Conservation (phyloP, 768 basidiomycete genomes). For the Rhodocollybia butyracea region DNA sequence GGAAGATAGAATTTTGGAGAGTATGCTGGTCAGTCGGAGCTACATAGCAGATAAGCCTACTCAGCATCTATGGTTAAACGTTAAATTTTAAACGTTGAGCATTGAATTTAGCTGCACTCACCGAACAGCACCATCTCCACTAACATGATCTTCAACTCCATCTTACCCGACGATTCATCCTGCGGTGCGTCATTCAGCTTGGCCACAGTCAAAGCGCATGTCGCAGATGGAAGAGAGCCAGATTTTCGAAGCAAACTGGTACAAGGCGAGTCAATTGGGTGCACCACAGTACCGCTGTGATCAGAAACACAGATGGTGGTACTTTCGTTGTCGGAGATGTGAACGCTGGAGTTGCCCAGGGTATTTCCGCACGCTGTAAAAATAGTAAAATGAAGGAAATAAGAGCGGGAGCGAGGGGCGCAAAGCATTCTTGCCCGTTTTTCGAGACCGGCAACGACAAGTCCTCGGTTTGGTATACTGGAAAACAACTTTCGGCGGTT, state of each 20-base stretch:
- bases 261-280: constrained; percentile 34
- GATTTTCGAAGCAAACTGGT: constrained; percentile 20
- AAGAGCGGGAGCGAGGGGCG: constrained; percentile 14
- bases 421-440: constrained; percentile 48
- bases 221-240: constrained; percentile 21
- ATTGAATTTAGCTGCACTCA: constrained; percentile 19
- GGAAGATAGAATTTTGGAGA: constrained; percentile 38
- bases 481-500: constrained; percentile 46
- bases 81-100: neutral
- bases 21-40: constrained; percentile 40
- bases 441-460: constrained; percentile 42
- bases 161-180: constrained; percentile 20
- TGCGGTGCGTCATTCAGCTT: constrained; percentile 32
- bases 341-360: constrained; percentile 30
- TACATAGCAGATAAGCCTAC: constrained; percentile 38
- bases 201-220: constrained; percentile 28
- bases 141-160: constrained; percentile 31
- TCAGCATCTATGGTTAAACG: neutral
- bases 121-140: constrained; percentile 39
- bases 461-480: constrained; percentile 41
- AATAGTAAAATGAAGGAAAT: neutral
- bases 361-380: constrained; percentile 36
- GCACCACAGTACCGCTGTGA: constrained; percentile 37
- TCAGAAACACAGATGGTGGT: constrained; percentile 35
- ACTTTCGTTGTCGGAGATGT: constrained; percentile 37